A percentile compares a stretch with the other conserved stretches of the same genome.
Evolutionary conservation across 2,329 filamentous ascomycete genomes (phyloP).

Genomic region (Penicillium psychrosexuale): DNA sequence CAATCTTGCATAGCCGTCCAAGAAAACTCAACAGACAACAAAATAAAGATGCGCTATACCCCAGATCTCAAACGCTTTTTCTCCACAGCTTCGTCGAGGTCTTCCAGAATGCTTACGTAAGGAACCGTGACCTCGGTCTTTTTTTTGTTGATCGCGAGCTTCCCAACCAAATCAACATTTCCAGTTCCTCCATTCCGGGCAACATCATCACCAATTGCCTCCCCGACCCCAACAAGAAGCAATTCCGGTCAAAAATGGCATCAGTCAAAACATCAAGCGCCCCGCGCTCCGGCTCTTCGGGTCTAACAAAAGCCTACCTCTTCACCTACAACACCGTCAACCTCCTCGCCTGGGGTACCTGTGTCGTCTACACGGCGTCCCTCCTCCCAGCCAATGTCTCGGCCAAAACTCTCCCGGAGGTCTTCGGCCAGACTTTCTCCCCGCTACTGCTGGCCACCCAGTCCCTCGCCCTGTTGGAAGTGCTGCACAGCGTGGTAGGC

Average conservation of each 20-base stretch:
- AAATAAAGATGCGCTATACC: not conserved
- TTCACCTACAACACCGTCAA: slow-evolving; percentile 80
- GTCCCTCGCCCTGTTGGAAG: slow-evolving; percentile 76
- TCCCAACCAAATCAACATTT: slow-evolving; percentile 12
- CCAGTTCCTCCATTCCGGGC: slow-evolving; percentile 2
- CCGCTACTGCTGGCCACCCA: slow-evolving; percentile 63
- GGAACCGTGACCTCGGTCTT: not conserved
- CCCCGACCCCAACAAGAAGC: not conserved
- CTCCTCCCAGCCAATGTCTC: slow-evolving; percentile 53
- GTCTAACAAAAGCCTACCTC: slow-evolving; percentile 66
- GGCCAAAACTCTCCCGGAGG: slow-evolving; percentile 39
- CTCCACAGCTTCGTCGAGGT: slow-evolving; percentile 4
- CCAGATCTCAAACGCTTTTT: not conserved
- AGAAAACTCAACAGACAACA: not conserved
- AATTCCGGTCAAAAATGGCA: slow-evolving; percentile 13
- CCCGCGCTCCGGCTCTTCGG: slow-evolving; percentile 33
- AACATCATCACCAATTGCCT: slow-evolving; percentile 9
- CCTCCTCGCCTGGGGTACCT: slow-evolving; percentile 71
- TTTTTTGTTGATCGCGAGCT: slow-evolving; percentile 3
- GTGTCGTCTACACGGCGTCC: slow-evolving; percentile 67
- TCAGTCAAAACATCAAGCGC: slow-evolving; percentile 12
- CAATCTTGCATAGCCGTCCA: no score
- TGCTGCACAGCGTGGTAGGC: slow-evolving; percentile 74
- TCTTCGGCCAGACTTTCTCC: slow-evolving; percentile 48
- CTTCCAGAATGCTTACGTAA: slow-evolving; percentile 23